Evolutionary conservation across 768 basidiomycete genomes (phyloP), one percentile per base, ranked within the genome.

Genomic region (Dacryopinax primogenitus): DNA sequence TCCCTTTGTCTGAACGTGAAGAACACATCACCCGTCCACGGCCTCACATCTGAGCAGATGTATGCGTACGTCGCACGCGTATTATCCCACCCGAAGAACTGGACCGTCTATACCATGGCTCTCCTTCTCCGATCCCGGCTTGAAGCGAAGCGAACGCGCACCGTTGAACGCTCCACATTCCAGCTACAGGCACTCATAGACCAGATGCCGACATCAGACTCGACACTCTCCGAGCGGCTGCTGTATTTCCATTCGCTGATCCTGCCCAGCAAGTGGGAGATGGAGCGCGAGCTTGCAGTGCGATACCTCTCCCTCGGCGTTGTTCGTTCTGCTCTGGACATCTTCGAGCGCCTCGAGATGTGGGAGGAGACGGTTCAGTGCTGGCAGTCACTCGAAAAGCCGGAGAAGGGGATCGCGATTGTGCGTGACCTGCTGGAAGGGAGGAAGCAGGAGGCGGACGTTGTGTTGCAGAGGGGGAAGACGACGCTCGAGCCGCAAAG

Each of bases 361-460:
- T 99, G 94, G 94, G 96, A 96, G 76, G 91, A 97, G 68, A 93
- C 90, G 7, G 92, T 92, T 44, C 80, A 82, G 67, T 98, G 95
- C 75, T 90, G 88, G 79, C 85, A 86, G 66, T 78, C 85, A 18
- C 80, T 94, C 76, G 93, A 95, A 68, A 78, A 83, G 68, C 82
- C 82, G 11, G 90, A 91, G 64, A 85, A 84, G 72, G 96, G 86
- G 3, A 80, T 92, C 66, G 74, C 78, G 1, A 83, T 99, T 73
- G 91, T 98, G 37, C 82, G 82, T 26, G 92, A 95, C 72, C 77
- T 99, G 11, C 77, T 98, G 30, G 86, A 86, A 67, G 95, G 93
- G 0, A 78, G 79, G 35, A 92, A 87, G 73, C 81, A 84, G n/a
- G 94, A 97, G 77, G 82, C 85, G 0, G 77, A 75, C 21, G 84